These are phyloP conservation scores for Aspergillus sp. DNA, from an alignment of 2,329 filamentous ascomycete species.

Conservation along the genomic window DNA sequence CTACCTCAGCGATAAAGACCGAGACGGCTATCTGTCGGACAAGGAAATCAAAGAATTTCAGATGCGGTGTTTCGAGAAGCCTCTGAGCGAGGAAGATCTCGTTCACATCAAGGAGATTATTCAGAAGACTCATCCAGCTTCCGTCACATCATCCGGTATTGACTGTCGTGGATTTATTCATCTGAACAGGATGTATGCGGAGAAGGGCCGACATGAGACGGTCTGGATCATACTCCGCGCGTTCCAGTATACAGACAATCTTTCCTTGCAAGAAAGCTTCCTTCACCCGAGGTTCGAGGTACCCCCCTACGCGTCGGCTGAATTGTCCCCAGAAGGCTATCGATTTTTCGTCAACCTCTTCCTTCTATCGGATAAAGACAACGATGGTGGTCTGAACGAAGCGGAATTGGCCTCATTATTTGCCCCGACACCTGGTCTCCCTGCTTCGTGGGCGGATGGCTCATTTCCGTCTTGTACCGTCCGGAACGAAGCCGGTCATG, in stretches of 20 bases:
- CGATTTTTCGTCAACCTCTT: slow-evolving; percentile 98
- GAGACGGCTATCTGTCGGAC: slow-evolving; percentile 88
- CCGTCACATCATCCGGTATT: slow-evolving; percentile 68
- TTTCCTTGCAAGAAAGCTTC: slow-evolving; percentile 87
- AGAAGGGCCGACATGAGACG: slow-evolving; percentile 96
- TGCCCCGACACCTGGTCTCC: slow-evolving; percentile 86
- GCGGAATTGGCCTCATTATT: slow-evolving; percentile 82
- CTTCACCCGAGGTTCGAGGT: slow-evolving; percentile 93
- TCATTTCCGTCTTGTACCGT: slow-evolving; percentile 92
- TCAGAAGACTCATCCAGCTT: slow-evolving; percentile 62
- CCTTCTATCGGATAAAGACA: slow-evolving; percentile 92
- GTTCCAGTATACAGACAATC: slow-evolving; percentile 93
- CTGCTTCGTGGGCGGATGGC: slow-evolving; percentile 80
- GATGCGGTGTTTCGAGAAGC: slow-evolving; percentile 85
- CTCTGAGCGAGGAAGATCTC: slow-evolving; percentile 75
- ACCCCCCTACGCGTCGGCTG: slow-evolving; percentile 84
- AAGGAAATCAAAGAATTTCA: slow-evolving; percentile 90
- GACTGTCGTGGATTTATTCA: slow-evolving; percentile 80
- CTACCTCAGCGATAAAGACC: slow-evolving; percentile 93
- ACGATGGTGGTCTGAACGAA: slow-evolving; percentile 89
- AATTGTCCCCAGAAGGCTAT: slow-evolving; percentile 90
- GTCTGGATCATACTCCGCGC: slow-evolving; percentile 96
- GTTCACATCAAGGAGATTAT: slow-evolving; percentile 89
- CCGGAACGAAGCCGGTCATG: slow-evolving; percentile 89
- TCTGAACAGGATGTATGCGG: slow-evolving; percentile 92